Evolutionary conservation across 805 yeast species (phyloP).

Genomic region (Pichia pseudocactophila): DNA sequence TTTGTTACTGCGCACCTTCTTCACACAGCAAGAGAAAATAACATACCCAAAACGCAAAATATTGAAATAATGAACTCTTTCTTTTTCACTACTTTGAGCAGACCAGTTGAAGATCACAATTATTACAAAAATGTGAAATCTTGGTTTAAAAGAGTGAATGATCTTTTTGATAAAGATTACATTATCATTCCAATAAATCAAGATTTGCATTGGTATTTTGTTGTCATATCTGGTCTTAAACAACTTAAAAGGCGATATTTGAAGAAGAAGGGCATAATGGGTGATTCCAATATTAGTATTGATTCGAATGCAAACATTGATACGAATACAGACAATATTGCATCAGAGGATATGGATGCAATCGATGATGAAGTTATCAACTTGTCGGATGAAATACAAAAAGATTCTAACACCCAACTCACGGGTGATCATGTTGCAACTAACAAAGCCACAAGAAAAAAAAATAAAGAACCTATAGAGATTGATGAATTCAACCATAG

Average conservation of each 20-base stretch:
- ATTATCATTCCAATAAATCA: constrained; percentile 78
- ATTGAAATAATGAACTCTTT: constrained; percentile 66
- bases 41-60: constrained; percentile 28
- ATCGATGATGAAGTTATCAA: too few relatives aligned
- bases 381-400: too few relatives aligned
- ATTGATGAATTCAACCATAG: background rate
- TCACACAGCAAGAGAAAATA: constrained; percentile 27
- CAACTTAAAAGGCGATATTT: constrained; percentile 12
- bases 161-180: constrained; percentile 43
- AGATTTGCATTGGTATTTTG: constrained; percentile 80
- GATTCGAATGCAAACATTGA: background rate
- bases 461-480: background rate
- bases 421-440: too few relatives aligned
- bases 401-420: too few relatives aligned
- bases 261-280: background rate
- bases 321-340: background rate
- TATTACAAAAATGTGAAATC: constrained; percentile 58
- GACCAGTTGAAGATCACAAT: constrained; percentile 17
- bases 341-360: too few relatives aligned
- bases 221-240: constrained; percentile 53
- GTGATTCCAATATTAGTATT: background rate
- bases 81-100: constrained; percentile 60
- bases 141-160: constrained; percentile 70
- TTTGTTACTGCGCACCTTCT: constrained; percentile 60
- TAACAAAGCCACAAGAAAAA: too few relatives aligned